phyloP scores from a whole-genome alignment of 192 early-diverging fungal genomes.

The Entrophospora sp. region DNA sequence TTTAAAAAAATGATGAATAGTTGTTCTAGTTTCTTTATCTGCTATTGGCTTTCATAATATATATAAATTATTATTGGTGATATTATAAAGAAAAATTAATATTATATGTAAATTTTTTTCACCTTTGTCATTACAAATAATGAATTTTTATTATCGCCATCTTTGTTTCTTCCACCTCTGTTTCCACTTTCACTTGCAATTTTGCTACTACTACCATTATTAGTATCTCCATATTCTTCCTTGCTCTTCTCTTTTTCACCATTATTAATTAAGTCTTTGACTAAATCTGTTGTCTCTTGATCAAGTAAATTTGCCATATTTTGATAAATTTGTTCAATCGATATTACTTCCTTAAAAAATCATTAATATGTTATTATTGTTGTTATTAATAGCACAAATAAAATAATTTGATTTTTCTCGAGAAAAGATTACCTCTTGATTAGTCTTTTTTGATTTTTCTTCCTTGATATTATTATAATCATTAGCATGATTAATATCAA shows the following conservation, averaged over 20 bases:
- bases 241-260: no score
- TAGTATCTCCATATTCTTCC: no score
- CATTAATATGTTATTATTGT: no score
- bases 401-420: no score
- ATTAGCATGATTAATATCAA: neutral
- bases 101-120: neutral
- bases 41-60: conserved; percentile 26
- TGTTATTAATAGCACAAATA: no score
- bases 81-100: neutral
- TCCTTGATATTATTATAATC: no score
- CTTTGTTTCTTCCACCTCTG: no score
- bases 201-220: no score
- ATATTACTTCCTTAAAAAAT: neutral
- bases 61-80: neutral
- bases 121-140: neutral
- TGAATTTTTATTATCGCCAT: neutral
- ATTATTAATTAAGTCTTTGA: neutral
- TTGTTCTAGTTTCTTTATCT: conserved; percentile 44
- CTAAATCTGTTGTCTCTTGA: neutral
- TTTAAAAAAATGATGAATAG: conserved; percentile 45
- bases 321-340: neutral
- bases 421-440: neutral
- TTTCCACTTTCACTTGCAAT: no score
- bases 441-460: neutral
- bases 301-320: neutral